Base-by-base conservation (phyloP, 108 stramenopile genomes). In the Discostella pseudostelligera region DNA sequence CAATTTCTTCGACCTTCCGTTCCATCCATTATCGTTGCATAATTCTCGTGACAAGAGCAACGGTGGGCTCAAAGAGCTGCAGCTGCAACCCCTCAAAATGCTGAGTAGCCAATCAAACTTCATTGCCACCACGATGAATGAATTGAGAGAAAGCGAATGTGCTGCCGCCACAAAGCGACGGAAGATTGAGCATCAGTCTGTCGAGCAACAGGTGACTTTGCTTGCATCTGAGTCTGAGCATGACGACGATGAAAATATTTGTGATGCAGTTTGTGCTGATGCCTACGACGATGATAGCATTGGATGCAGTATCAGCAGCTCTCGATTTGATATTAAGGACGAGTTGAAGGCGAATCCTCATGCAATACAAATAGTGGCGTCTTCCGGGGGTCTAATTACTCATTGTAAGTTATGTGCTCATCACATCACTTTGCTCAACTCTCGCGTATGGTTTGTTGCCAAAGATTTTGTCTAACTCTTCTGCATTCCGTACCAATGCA, bases 381-480 rank as follows among this genome's bases (percentile, higher is more conserved):
- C 65, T 11, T 36, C 73, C 29, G 73, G 73, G 14, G 73, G 73
- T n/a, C 59, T 74, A 22, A 55, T 74, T 20, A 66, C 64, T 21
- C 48, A 43, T 21, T 67, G 73, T 74, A 62, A 74, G 73, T 59
- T 22, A 4, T 25, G 4, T 36, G 35, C 17, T 40, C 40, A 0
- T 48, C 47, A 21, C 28, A 17, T 26, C 39, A 13, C n/a, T 28
- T 25, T 21, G 21, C 36, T 21, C 51, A n/a, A 36, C 3, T 39
- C 9, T 35, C 22, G 56, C 46, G 19, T 36, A 17, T 16, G 8
- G 28, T 3, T 26, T 59, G 24, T 48, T 37, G 44, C 32, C 13
- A 20, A 21, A 25, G 1, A 49, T 37, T 25, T 32, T n/a, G 16
- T 20, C 10, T 53, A 2, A 13, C 24, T 9, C 12, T 17, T 53